Percentiles rank a stretch among this genome's conserved stretches.
Conservation (phyloP, 163 green algal genomes). For the Chlorella variabilis region DNA sequence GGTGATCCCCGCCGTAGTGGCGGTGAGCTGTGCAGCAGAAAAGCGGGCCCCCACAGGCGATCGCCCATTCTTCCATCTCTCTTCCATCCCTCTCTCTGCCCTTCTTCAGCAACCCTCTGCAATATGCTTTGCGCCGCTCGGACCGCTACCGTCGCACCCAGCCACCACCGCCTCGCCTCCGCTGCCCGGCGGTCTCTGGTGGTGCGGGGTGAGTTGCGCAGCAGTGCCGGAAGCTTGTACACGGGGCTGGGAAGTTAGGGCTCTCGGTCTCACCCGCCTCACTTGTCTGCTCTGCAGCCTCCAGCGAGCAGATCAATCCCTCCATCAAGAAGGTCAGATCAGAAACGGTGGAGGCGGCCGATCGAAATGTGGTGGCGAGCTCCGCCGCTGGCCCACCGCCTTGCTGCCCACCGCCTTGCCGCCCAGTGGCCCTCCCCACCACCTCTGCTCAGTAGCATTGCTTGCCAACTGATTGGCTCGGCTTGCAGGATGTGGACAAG, state of each 20-base stretch:
- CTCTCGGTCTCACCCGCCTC: background rate
- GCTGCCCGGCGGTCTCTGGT: background rate
- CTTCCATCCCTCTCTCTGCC: background rate
- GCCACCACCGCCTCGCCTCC: background rate
- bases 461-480: background rate
- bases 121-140: background rate
- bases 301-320: background rate
- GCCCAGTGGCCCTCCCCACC: too few relatives aligned
- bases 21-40: too few relatives aligned
- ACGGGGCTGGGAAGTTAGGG: background rate
- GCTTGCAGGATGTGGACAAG: conserved; percentile 8
- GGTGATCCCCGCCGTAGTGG: too few relatives aligned
- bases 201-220: background rate
- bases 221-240: too few relatives aligned
- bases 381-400: background rate
- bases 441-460: background rate
- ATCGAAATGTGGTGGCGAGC: background rate
- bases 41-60: too few relatives aligned
- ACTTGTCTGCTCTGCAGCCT: background rate
- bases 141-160: background rate
- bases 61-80: background rate
- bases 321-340: background rate
- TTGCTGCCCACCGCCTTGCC: background rate
- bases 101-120: background rate
- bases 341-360: background rate